Base-by-base conservation (phyloP, 805 yeast species). In the Metschnikowia similis region DNA sequence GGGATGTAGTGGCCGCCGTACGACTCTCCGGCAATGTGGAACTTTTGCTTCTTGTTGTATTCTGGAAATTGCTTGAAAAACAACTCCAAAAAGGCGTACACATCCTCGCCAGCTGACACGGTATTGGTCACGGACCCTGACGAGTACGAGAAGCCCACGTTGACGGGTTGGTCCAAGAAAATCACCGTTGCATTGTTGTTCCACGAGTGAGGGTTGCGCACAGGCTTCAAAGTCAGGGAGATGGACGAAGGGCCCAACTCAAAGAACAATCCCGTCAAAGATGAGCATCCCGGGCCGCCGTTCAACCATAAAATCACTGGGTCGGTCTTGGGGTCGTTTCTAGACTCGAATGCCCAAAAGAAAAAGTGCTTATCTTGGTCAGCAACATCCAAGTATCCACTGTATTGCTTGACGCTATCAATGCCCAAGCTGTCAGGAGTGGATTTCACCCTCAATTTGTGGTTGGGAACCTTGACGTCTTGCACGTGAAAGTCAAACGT, bases 231-330 rank as follows among this genome's bases (percentile, higher is more conserved):
- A 49, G 85, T 80, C 38, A 79, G 67, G 53, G 80, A 83, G 51
- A 92, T 82, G 11, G 84, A 76, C 0, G 96, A 80, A 5, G 97
- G 96, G 27, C 98, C 98, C 62, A 90, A 77, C 67, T 92, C 98
- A 62, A 91, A 89, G 60, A 92, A 82, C 50, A 91, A 73, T 8
- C 97, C 97, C 32, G 95, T 88, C 64, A 89, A 71, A 1, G 96
- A 88, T 0, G 96, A 88, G 65, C 97, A 91, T 10, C 97, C 97
- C 35, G 97, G 97, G 5, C 97, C 97, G 56, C 97, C 97, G 64
- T 91, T 91, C 59, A 91, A 75, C 98, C 97, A 90, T 57, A 92
- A 75, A 48, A 92, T 78, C 21, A 90, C 77, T 1, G 97, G 97
- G 67, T 92, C 97, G 47, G 74, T 87, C 48, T 67, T 70, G 4